These are phyloP conservation scores for Cyclotella baltica DNA, from an alignment of 108 stramenopile genomes.

Conservation along the genomic window DNA sequence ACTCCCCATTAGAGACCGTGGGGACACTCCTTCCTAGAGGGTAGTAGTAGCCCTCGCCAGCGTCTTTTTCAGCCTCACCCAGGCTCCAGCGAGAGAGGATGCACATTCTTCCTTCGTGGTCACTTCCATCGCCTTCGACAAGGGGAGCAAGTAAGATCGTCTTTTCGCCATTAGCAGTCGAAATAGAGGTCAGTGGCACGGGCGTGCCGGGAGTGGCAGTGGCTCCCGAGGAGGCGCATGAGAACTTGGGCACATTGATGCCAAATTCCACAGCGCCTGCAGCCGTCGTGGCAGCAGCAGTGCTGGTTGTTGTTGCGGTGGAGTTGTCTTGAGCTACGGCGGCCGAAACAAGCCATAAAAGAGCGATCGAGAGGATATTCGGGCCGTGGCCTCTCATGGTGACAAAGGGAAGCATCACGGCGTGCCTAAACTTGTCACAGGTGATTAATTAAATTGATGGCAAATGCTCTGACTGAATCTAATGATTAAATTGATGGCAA, in stretches of 20 bases:
- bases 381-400: too few species aligned
- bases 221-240: constrained; percentile 15
- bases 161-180: constrained; percentile 19
- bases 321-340: too few species aligned
- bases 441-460: too few species aligned
- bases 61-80: neutral
- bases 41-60: constrained; percentile 24
- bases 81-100: constrained; percentile 30
- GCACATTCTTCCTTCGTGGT: constrained; percentile 39
- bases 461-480: too few species aligned
- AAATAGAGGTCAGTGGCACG: constrained; percentile 14
- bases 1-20: constrained; percentile 23
- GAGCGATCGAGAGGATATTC: too few species aligned
- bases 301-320: neutral
- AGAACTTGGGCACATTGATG: constrained; percentile 6
- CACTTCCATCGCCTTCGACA: neutral
- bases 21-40: constrained; percentile 19
- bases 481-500: too few species aligned
- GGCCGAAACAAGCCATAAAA: too few species aligned
- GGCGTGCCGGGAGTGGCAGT: constrained; percentile 27
- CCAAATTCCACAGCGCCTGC: constrained; percentile 3
- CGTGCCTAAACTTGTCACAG: too few species aligned
- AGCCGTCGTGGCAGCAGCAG: neutral
- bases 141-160: constrained; percentile 32
- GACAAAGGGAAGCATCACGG: too few species aligned